Evolutionary conservation across 2,329 filamentous ascomycete genomes (phyloP), one percentile per base, ranked within the genome.

Genomic region (Neofusicoccum ribis): DNA sequence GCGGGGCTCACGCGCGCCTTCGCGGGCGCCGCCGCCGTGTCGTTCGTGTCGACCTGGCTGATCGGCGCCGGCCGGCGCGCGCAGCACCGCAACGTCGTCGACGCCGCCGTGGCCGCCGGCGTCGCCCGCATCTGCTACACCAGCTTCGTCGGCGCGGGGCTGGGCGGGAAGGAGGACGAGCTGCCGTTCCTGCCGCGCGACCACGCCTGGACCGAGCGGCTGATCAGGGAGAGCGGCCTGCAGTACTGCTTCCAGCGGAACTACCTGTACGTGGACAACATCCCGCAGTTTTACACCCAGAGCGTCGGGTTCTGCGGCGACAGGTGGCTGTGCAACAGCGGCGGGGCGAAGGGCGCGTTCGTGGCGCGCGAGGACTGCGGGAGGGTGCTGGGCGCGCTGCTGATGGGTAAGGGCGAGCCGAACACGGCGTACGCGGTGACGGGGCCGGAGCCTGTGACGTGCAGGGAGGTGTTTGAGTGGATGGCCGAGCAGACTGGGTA

Each of bases 141-240:
- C 0, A 56, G 52, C 52, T 56, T 56, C 52, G 36, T 56, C 4
- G 52, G 52, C n/a, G 52, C 52, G 7, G 37, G 6, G 3, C 52
- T 56, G 37, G 36, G 9, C 1, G 20, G 14, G 2, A 27, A 1
- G 3, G 52, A 56, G 2, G 52, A 41, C 0, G 52, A 56, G 17
- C 27, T 56, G 37, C 52, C 52, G 20, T 56, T 56, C 37, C 37
- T 56, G 52, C 52, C 52, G 52, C 52, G 52, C 37, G 52, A 56
- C 20, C 52, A 56, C 52, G 52, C 52, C 5, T 56, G 12, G 8
- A 43, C 37, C 9, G 52, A 56, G 52, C 11, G 1, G 8, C 17
- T 41, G 52, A 43, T 56, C 12, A 5, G n/a, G 20, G 12, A 15
- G 37, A 56, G 52, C 37, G 37, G 52, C 3, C 12, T 56, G 52